Evolutionary conservation across 1,139 yeast genomes (phyloP), one percentile per base, ranked within the genome.

Genomic region (Nakaseomyces nivariensis): DNA sequence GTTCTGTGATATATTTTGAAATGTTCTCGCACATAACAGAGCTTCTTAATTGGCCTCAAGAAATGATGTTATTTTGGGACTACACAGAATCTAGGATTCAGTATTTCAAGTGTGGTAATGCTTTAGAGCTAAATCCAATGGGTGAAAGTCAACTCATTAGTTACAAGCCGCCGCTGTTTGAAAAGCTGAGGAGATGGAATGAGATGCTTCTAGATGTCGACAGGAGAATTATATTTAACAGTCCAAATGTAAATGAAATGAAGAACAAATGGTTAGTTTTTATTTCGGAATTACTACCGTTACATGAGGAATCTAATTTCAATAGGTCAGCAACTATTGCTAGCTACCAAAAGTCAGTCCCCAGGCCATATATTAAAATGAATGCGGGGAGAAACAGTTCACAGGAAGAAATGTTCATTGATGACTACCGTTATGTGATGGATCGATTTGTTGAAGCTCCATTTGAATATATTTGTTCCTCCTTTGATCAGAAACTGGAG

Each of bases 271-370:
- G 64, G 9, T 56, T 55, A 38, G 57, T 59, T 45, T 64, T 64
- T 52, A 37, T 64, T 13, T 58, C 67, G 1, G 64, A 62, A 44
- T 51, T 64, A 46, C 49, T 64, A 38, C 63, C 67, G 5, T 51
- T 62, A 1, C 47, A 53, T 46, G 68, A 64, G 41, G 66, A 62
- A 48, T 63, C 67, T 4, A 64, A 64, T 40, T 60, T 60, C 37
- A 64, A 64, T 49, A 58, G 63, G 50, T 58, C 61, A 22, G 60
- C 60, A 3, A 49, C 55, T 24, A 51, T 62, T 40, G 52, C 60
- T 4, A 49, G 41, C 27, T 49, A 26, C 34, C 58, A 53, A 43
- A 50, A 51, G 6, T 52, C 22, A 17, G 22, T 17, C 3, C 22
- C 22, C 3, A 17, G 22, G 22, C 22, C 22, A 17, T 17, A 17